Conservation (phyloP, 2,329 filamentous ascomycete species). For the Teratosphaeria nubilosa region DNA sequence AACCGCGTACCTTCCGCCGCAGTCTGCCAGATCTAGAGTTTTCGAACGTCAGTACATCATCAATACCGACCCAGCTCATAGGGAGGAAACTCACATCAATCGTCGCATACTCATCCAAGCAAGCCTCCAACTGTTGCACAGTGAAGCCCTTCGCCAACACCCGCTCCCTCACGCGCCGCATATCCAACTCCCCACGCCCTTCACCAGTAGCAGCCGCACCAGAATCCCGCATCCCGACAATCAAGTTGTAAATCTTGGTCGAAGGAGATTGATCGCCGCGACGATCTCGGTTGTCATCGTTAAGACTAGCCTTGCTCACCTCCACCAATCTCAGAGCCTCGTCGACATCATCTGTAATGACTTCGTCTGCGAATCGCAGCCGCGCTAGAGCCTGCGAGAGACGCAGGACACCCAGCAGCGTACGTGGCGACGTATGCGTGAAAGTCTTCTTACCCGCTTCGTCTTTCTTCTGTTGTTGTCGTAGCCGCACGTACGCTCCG, state of each 20-base stretch:
- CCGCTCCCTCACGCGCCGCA: conserved; percentile 80
- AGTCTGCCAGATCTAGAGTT: conserved; percentile 44
- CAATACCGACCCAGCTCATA: not conserved
- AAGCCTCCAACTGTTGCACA: conserved; percentile 76
- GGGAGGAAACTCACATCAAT: conserved; percentile 67
- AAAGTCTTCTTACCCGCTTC: conserved; percentile 89
- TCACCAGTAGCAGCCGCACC: conserved; percentile 72
- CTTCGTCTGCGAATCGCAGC: conserved; percentile 74
- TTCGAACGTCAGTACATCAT: conserved; percentile 21
- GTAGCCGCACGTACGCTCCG: conserved; percentile 89
- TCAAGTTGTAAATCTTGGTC: conserved; percentile 89
- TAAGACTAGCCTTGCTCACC: conserved; percentile 84
- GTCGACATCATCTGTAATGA: conserved; percentile 87
- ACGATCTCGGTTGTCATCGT: conserved; percentile 55
- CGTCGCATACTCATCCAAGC: conserved; percentile 79
- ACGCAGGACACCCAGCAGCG: conserved; percentile 83
- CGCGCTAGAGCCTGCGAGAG: conserved; percentile 88
- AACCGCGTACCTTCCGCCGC: conserved; percentile 44
- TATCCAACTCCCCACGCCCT: conserved; percentile 67
- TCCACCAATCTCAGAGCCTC: conserved; percentile 86
- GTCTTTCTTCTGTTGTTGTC: conserved; percentile 81
- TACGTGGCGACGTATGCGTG: conserved; percentile 87
- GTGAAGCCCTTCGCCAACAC: conserved; percentile 96
- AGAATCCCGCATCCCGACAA: conserved; percentile 75
- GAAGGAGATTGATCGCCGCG: conserved; percentile 64